Conservation (phyloP, 2,329 filamentous ascomycete genomes). For the Pleomassaria siparia region DNA sequence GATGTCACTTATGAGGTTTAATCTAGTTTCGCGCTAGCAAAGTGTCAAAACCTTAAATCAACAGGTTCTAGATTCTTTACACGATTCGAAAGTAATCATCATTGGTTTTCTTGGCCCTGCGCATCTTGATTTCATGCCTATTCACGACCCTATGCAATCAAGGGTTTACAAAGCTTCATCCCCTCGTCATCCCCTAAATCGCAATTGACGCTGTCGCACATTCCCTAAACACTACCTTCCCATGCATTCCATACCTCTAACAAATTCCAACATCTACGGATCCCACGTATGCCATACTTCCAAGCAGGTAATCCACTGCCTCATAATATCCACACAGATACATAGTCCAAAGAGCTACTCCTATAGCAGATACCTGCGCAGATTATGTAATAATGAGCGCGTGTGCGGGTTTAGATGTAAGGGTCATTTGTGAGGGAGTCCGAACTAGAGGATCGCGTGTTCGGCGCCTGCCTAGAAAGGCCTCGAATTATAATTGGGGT, state of each 20-base stretch:
- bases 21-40: not conserved
- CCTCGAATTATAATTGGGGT: conserved; percentile 16
- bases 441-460: conserved; percentile 13
- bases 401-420: conserved; percentile 14
- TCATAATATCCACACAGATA: conserved; percentile 21
- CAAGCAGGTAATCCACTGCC: conserved; percentile 19
- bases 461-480: conserved; percentile 15
- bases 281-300: conserved; percentile 19
- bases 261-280: conserved; percentile 18
- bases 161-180: conserved; percentile 6
- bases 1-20: not conserved
- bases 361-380: conserved; percentile 18
- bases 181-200: conserved; percentile 21
- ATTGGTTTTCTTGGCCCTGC: too few species aligned
- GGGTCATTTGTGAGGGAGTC: conserved; percentile 15
- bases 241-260: conserved; percentile 13
- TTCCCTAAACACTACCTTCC: conserved; percentile 12
- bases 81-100: too few species aligned
- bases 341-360: conserved; percentile 17
- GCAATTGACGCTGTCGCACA: conserved; percentile 14
- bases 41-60: not conserved
- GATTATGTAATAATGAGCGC: conserved; percentile 19
- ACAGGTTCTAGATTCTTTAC: too few species aligned
- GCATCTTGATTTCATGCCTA: too few species aligned
- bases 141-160: not conserved